Evolutionary conservation across 805 yeast genomes (phyloP).

Genomic region (Maudiozyma pseudohumilis): DNA sequence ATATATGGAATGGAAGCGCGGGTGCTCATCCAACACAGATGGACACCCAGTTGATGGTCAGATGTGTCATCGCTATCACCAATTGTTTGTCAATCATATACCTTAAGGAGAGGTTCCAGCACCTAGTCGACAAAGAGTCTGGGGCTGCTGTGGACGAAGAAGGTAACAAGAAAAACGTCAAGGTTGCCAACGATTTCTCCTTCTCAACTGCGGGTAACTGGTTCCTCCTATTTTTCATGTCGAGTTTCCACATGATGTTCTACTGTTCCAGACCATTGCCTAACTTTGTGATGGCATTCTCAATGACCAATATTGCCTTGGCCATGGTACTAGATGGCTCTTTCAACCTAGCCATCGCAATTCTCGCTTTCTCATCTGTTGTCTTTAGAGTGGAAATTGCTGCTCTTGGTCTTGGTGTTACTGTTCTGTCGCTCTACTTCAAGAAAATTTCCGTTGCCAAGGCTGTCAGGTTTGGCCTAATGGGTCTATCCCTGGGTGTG

Average conservation of each 20-base stretch:
- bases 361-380: constrained; percentile 52
- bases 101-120: constrained; percentile 37
- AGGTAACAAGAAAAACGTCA: constrained; percentile 10
- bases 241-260: constrained; percentile 73
- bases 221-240: constrained; percentile 47
- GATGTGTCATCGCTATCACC: constrained; percentile 53
- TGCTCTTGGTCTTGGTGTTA: constrained; percentile 42
- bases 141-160: constrained; percentile 8
- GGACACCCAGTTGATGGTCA: constrained; percentile 42
- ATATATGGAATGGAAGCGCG: constrained; percentile 6
- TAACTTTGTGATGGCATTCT: constrained; percentile 70
- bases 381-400: constrained; percentile 68
- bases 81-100: constrained; percentile 46
- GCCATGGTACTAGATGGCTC: constrained; percentile 42
- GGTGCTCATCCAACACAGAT: constrained; percentile 31
- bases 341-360: constrained; percentile 37
- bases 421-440: constrained; percentile 35
- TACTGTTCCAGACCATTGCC: constrained; percentile 83
- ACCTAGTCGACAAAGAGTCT: constrained; percentile 9
- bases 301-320: constrained; percentile 52
- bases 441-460: constrained; percentile 37
- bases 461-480: constrained; percentile 32
- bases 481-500: constrained; percentile 36
- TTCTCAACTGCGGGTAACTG: constrained; percentile 37
- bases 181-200: constrained; percentile 6